Percentiles rank a stretch among this genome's conserved stretches.
Evolutionary conservation across 2,329 filamentous ascomycete species (phyloP).

Genomic region (Aspergillus sp.): DNA sequence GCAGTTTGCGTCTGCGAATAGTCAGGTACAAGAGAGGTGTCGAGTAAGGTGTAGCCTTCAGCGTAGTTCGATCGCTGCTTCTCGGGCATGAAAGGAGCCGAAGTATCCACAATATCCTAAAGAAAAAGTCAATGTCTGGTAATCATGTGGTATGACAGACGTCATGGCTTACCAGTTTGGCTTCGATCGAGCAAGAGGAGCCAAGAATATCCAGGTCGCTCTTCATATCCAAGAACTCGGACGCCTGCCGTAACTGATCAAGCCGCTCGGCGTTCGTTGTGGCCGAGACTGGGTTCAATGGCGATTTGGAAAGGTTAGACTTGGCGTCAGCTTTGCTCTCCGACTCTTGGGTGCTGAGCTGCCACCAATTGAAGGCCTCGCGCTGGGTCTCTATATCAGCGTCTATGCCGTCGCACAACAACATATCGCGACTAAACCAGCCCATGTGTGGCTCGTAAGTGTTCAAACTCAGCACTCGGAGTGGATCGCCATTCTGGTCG

Average conservation of each 20-base stretch:
- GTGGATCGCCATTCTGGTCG: conserved; percentile 65
- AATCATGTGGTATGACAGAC: background rate
- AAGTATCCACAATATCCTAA: conserved; percentile 62
- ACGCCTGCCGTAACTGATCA: conserved; percentile 30
- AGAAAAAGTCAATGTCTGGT: conserved; percentile 19
- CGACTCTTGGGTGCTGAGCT: conserved; percentile 63
- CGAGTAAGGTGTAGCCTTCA: conserved; percentile 55
- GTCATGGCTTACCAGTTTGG: conserved; percentile 29
- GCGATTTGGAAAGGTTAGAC: background rate
- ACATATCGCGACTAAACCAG: conserved; percentile 65
- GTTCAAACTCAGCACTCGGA: conserved; percentile 77
- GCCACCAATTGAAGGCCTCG: conserved; percentile 69
- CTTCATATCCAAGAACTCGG: conserved; percentile 35
- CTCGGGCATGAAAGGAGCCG: conserved; percentile 58
- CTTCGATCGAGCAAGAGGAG: conserved; percentile 28
- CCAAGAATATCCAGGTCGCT: conserved; percentile 41
- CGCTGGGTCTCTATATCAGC: conserved; percentile 64
- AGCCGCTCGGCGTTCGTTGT: conserved; percentile 27
- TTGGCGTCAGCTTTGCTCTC: conserved; percentile 42
- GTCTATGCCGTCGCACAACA: conserved; percentile 43
- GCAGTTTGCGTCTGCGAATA: conserved; percentile 42
- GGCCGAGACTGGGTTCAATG: conserved; percentile 1
- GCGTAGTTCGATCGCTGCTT: conserved; percentile 59
- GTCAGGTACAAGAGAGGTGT: conserved; percentile 52
- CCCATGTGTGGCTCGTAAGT: conserved; percentile 82